Percentiles rank a stretch among this genome's conserved stretches.
These are phyloP conservation scores for Leccinellum rugosiceps DNA, from an alignment of 768 basidiomycete genomes.

Conservation along the genomic window DNA sequence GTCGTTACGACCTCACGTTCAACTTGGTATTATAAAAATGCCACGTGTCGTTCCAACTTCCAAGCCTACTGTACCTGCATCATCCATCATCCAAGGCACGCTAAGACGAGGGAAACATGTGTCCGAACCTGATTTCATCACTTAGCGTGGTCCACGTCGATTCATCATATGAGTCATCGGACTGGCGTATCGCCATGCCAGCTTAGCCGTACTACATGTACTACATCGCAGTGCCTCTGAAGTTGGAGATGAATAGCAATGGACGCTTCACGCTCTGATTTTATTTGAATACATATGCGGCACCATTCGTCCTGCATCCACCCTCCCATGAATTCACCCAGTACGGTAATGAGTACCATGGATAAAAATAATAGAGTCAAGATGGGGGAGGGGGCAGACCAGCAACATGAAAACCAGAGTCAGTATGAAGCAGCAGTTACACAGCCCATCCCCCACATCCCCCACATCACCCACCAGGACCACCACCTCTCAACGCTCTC, in stretches of 20 bases:
- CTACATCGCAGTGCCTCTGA: background rate
- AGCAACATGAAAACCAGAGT: background rate
- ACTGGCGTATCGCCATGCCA: background rate
- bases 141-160: too few relatives aligned
- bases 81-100: too few relatives aligned
- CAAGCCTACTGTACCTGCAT: too few relatives aligned
- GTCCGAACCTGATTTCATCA: too few relatives aligned
- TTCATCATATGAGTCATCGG: background rate
- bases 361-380: background rate
- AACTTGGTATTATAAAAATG: too few relatives aligned
- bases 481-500: constrained; percentile 20
- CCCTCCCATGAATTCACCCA: background rate
- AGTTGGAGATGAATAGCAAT: background rate
- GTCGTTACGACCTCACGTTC: too few relatives aligned
- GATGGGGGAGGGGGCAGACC: background rate
- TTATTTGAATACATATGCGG: background rate
- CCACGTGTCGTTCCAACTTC: too few relatives aligned
- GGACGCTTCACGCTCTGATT: background rate
- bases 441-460: too few relatives aligned
- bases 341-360: background rate
- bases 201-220: background rate
- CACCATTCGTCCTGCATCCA: too few relatives aligned
- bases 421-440: too few relatives aligned
- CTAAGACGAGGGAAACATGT: too few relatives aligned
- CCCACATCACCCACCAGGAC: constrained; percentile 16